Evolutionary conservation across 2,329 filamentous ascomycete species (phyloP), one percentile per base, ranked within the genome.

Genomic region (Neonectria coccinea): DNA sequence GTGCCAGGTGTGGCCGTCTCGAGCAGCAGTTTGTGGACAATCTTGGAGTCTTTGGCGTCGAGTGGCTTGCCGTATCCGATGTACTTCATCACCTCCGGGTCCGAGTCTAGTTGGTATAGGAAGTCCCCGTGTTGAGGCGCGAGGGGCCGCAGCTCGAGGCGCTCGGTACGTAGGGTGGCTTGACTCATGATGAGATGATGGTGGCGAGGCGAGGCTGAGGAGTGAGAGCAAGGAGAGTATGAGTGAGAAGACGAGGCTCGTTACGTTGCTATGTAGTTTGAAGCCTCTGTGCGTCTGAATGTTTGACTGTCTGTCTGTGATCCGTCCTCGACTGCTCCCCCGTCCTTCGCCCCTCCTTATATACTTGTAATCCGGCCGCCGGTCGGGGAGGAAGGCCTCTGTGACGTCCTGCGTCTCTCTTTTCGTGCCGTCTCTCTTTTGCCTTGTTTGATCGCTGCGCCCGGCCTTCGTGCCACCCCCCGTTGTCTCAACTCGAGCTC

Each of bases 31-130:
- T 69, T 71, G 67, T 70, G 69, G 9, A 71, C 69, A n/a, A 71
- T 70, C 1, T 53, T 36, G 3, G 69, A 71, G 27, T 71, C 69
- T 11, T 62, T 62, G 2, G 60, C 62, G 1, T 56, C 62, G 39
- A 71, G 62, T 41, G 69, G 69, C 58, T 72, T 70, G 29, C 69
- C 69, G 42, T 68, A 71, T 11, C 69, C 69, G 16, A 71, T 71
- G 36, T 72, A 68, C 36, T 65, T 68, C 69, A 71, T 71, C 18
- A 71, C 69, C 33, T 68, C 53, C 2, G 69, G 60, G 27, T 69
- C 51, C 4, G 69, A 63, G 54, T 71, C 69, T 9, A 71, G 65
- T 42, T 70, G 59, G 47, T 68, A 72, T 31, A 71, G 29, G 29
- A 61, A 67, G 41, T 72, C 67, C 18, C 60, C 57, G 18, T 71